Conservation (phyloP, 2,329 filamentous ascomycete genomes). For the Pyricularia grisea region DNA sequence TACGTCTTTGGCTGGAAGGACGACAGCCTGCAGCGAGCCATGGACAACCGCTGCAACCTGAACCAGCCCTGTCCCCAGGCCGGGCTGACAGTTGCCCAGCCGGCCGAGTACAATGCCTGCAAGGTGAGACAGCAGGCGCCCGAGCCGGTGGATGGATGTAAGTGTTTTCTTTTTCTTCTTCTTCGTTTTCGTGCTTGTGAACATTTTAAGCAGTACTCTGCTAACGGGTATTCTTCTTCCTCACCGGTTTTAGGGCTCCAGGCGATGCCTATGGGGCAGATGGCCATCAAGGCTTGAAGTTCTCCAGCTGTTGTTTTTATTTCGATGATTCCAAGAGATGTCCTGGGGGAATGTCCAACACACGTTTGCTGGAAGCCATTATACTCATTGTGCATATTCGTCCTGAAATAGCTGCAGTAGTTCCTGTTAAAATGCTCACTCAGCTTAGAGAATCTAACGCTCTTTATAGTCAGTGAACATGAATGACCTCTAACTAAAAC, state of each 20-base stretch:
- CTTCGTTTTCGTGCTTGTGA: neutral
- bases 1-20: conserved; percentile 43
- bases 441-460: too few relatives aligned
- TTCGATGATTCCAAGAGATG: too few relatives aligned
- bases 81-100: conserved; percentile 33
- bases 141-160: conserved; percentile 39
- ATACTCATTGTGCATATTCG: neutral
- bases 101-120: conserved; percentile 36
- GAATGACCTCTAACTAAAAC: too few relatives aligned
- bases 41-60: conserved; percentile 36
- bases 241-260: conserved; percentile 17
- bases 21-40: conserved; percentile 36
- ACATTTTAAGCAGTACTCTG: neutral
- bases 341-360: too few relatives aligned
- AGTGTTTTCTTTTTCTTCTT: conserved; percentile 12
- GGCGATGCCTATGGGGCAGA: conserved; percentile 22
- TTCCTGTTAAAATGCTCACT: too few relatives aligned
- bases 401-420: neutral
- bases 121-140: conserved; percentile 33
- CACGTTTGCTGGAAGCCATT: neutral
- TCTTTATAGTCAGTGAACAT: too few relatives aligned
- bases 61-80: conserved; percentile 30
- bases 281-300: conserved; percentile 19
- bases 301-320: neutral
- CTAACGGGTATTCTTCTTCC: conserved; percentile 1